Base-by-base conservation (phyloP, 164 flowering plant genomes). In the Saururus chinensis region DNA sequence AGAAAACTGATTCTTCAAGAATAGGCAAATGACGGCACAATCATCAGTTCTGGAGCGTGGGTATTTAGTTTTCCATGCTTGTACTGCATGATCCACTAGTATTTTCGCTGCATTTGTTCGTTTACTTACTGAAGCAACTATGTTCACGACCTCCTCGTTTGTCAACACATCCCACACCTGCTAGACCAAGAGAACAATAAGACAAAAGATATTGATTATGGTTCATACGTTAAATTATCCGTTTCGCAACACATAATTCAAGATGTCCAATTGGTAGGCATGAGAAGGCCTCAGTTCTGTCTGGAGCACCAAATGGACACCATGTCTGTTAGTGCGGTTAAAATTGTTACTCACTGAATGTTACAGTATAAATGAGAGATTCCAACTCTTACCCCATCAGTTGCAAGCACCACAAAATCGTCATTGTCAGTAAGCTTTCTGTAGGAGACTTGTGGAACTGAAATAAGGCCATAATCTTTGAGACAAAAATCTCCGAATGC, bases 401-500 rank as follows among this genome's bases (percentile, higher is more conserved):
- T 82, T 40, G 96, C 98, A 12, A 92, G 70, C 64, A 92, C 90
- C 22, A 92, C 74, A 60, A 92, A 92, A 60, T 92, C 91, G 65
- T 92, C 98, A 1, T 66, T 63, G 5, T 59, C 64, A 0, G 81
- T 84, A 1, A 92, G 72, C 63, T 73, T 84, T 68, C 85, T 76
- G 54, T 81, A 79, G 22, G 71, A 79, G 40, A 92, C 64, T 57
- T 82, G 72, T 19, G 98, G 98, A 13, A 60, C 60, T n/a, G 89
- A 81, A 40, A 83, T 83, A 55, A 89, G 77, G 24, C 96, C 96
- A 48, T 66, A 82, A 60, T 84, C 87, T 74, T 89, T 92, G 12
- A 92, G 69, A 77, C 98, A 92, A 70, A 87, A 87, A 67, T 89
- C 96, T 26, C 95, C 96, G 49, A 92, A 87, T 56, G 98, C 92